Evolutionary conservation across 1,284 basidiomycete species (phyloP), one percentile per base, ranked within the genome.

Genomic region (Puccinia triticina): DNA sequence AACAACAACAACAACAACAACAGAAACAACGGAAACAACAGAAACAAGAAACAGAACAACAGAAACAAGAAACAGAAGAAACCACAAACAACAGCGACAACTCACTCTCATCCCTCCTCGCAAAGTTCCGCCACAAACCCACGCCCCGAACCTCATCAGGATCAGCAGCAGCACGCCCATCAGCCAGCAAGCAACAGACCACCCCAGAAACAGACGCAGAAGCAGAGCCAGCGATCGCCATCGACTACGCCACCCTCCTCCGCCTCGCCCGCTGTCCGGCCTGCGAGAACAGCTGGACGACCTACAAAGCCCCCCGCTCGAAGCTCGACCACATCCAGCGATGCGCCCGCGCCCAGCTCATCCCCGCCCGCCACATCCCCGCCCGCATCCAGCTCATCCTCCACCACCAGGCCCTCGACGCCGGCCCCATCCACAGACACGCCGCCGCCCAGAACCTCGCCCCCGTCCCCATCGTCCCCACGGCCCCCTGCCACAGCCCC

Each of bases 301-400:
- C 69, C n/a, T 81, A 81, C 55, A 72, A 73, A 48, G 78, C 78
- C 3, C 78, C 78, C 34, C 59, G 43, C 1, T 73, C 67, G 0
- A 81, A 81, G 40, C 55, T 81, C 11, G 73, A 21, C 37, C 78
- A 81, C 57, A 81, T 81, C 34, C 26, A 40, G 26, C 57, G 59
- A 40, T 81, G 78, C 57, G 78, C 69, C 16, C 40, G 21, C 18
- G 2, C 14, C 18, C 34, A 79, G 32, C 37, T 71, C 34, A 79
- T 79, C 43, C 43, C 48, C 29, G 48, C 64, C 18, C 46, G 55
- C 12, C 46, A 69, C 46, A 26, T 79, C 48, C 14, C 26, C 5
- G 16, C 5, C 34, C 43, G 77, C 14, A 37, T 79, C 48, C 66
- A 79, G 29, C 16, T 7, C 18, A 57, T 79, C 26, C 34, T 79